A percentile compares a stretch with the other conserved stretches of the same genome.
Evolutionary conservation across 257 asterid species (phyloP).

Genomic region (Plectranthus barbatus): DNA sequence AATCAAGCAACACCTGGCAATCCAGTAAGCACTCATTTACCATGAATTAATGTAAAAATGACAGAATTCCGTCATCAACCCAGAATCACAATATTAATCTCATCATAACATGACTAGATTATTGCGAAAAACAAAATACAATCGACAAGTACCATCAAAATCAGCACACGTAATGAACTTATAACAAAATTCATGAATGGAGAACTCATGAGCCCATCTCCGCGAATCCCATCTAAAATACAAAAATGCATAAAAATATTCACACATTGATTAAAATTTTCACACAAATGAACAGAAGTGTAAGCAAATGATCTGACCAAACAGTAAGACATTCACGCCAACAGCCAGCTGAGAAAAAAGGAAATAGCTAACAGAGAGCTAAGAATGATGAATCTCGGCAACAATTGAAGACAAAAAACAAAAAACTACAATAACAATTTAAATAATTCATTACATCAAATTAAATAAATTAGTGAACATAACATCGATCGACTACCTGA

Average conservation of each 20-base stretch:
- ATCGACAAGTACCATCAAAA: background rate
- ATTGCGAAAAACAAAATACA: background rate
- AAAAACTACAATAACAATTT: background rate
- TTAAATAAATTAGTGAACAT: background rate
- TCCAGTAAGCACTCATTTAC: background rate
- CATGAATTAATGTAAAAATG: background rate
- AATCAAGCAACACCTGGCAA: background rate
- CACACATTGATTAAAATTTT: background rate
- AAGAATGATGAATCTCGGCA: background rate
- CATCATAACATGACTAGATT: background rate
- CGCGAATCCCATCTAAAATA: background rate
- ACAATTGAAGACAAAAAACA: background rate
- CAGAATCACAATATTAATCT: background rate
- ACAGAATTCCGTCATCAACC: background rate
- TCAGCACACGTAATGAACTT: background rate
- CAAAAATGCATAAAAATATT: background rate
- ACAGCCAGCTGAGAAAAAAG: background rate
- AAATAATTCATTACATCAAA: background rate
- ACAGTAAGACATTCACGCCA: background rate
- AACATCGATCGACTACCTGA: slow-evolving; percentile 6
- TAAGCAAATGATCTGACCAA: background rate
- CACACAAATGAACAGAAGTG: background rate
- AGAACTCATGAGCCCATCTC: background rate
- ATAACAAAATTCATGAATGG: background rate
- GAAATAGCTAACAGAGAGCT: background rate